Evolutionary conservation across 176 grass and related monocot species (phyloP).

Genomic region (Aegilops longissima): DNA sequence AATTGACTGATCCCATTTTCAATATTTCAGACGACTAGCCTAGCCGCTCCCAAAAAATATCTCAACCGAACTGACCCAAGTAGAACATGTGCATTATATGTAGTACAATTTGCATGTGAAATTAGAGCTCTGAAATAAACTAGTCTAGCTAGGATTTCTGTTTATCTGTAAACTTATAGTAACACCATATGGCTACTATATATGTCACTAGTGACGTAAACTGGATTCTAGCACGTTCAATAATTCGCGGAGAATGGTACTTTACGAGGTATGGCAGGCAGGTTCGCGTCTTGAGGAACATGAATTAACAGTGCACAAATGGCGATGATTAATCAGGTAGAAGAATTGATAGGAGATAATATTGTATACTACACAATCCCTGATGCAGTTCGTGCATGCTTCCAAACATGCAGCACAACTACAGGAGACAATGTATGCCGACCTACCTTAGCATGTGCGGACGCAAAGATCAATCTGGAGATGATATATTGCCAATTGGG

Average conservation of each 20-base stretch:
- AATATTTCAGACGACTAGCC: too few relatives aligned
- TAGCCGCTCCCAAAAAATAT: too few relatives aligned
- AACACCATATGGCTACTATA: not conserved
- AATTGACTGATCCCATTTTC: too few relatives aligned
- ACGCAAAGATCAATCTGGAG: not conserved
- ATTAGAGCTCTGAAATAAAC: not conserved
- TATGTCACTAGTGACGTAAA: conserved; percentile 25
- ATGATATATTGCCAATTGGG: not conserved
- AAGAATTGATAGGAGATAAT: not conserved
- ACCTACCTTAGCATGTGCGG: not conserved
- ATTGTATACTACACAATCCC: not conserved
- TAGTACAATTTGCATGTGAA: not conserved
- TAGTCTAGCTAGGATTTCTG: not conserved
- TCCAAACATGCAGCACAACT: not conserved
- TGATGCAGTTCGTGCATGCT: not conserved
- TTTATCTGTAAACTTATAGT: too few relatives aligned
- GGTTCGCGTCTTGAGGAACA: not conserved
- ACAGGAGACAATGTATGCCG: not conserved
- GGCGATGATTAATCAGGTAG: not conserved
- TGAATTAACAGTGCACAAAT: conserved; percentile 13
- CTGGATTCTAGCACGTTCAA: conserved; percentile 1
- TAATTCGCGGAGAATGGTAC: not conserved
- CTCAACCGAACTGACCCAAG: too few relatives aligned
- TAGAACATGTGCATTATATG: not conserved
- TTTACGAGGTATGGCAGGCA: conserved; percentile 19